Base-by-base conservation (phyloP, 2,329 filamentous ascomycete genomes). In the Fonsecaea multimorphosa region DNA sequence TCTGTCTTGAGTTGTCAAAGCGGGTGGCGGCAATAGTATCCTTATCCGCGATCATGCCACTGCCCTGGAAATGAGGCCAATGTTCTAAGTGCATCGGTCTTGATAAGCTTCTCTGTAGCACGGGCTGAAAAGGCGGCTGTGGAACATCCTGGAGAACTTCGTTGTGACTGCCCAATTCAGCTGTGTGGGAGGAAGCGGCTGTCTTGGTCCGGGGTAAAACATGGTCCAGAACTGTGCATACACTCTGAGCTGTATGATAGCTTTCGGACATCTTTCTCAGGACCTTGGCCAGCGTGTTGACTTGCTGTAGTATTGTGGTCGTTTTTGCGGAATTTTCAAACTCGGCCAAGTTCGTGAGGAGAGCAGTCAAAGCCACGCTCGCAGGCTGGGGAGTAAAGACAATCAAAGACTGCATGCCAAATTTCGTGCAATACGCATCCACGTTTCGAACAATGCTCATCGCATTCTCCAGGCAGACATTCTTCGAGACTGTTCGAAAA, bases 401-500 rank as follows among this genome's bases (percentile, higher is more conserved):
- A 27, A 14, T 31, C 29, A 52, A 2, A 3, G 24, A 52, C 19
- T 52, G 49, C 22, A 27, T 31, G 24, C 49, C 49, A 52, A 14
- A 52, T 52, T 16, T 22, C 11, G 22, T 52, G 49, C 49, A 52
- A 52, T 52, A 52, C 19, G 22, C 22, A 52, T 52, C 24, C 49
- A 52, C 14, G 49, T 19, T 31, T 9, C 29, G 24, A 19, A 52
- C 49, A 14, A 52, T 27, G 24, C 12, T 52, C 11, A 14, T 27
- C 12, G 49, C 49, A 31, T 52, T 52, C 12, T 52, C 24, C 19
- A 52, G 49, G 29, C 49, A 52, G 49, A 52, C 27, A 11, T 12
- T n/a, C 49, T 52, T 27, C 49, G 49, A 52, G 3, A 52, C 3
- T 9, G 49, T 27, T 52, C n/a, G 49, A n/a, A 52, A 52, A 14